A percentile compares a stretch with the other conserved stretches of the same genome.
Evolutionary conservation across 2,329 filamentous ascomycete species (phyloP).

Genomic region (Phaeosphaeria sp.): DNA sequence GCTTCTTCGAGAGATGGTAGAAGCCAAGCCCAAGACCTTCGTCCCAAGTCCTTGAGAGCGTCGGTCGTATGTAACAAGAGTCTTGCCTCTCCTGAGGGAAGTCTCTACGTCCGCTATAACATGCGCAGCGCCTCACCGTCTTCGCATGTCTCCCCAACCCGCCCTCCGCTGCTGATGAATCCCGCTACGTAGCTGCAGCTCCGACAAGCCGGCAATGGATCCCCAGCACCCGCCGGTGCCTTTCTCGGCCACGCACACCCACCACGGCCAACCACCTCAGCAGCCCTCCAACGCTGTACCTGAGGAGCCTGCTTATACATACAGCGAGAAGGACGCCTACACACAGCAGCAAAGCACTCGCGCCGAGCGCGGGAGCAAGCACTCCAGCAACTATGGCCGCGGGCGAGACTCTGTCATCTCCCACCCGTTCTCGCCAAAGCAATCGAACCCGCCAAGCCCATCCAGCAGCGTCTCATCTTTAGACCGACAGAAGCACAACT

Average conservation of each 20-base stretch:
- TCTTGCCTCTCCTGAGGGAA: constrained; percentile 44
- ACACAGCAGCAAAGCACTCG: constrained; percentile 20
- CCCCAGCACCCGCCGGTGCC: constrained; percentile 39
- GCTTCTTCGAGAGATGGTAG: constrained; percentile 21
- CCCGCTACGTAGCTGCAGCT: constrained; percentile 28
- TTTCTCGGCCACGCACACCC: constrained; percentile 31
- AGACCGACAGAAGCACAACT: constrained; percentile 19
- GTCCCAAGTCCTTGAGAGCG: constrained; percentile 41
- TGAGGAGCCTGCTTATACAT: constrained; percentile 23
- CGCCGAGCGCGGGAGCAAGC: constrained; percentile 28
- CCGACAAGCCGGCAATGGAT: constrained; percentile 39
- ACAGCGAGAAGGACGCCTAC: constrained; percentile 35
- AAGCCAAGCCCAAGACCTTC: constrained; percentile 41
- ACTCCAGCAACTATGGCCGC: constrained; percentile 23
- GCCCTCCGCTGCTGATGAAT: constrained; percentile 33
- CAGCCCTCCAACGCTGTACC: constrained; percentile 10
- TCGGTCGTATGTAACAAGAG: constrained; percentile 40
- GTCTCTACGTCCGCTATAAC: constrained; percentile 40
- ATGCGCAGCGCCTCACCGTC: constrained; percentile 38
- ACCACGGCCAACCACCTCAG: constrained; percentile 17
- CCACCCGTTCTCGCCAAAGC: constrained; percentile 44
- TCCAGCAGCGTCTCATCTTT: constrained; percentile 41
- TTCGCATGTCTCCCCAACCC: constrained; percentile 21
- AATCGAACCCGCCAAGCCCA: constrained; percentile 43
- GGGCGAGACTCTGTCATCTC: constrained; percentile 49